Conservation (phyloP, 331 rosid species). For the Cydonia oblonga region DNA sequence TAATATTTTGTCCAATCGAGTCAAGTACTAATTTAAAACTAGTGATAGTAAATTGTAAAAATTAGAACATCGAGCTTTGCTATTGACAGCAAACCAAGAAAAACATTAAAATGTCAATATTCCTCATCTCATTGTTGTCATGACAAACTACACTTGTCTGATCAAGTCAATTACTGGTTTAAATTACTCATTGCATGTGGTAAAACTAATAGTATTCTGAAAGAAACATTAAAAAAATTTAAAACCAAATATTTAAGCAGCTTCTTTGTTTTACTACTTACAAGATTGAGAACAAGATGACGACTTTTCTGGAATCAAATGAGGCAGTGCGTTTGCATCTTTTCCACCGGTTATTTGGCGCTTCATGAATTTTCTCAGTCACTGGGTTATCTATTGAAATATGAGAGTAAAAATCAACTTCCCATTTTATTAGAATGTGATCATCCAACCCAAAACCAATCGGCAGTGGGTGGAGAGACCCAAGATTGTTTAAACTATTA, state of each 20-base stretch:
- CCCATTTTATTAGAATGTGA: not conserved
- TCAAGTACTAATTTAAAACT: not conserved
- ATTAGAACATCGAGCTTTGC: not conserved
- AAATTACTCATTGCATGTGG: not conserved
- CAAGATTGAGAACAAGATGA: slow-evolving; percentile 43
- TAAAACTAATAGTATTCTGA: not conserved
- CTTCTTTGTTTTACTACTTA: slow-evolving; percentile 15
- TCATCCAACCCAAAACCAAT: not conserved
- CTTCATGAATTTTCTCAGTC: slow-evolving; percentile 32
- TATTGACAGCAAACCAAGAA: not conserved
- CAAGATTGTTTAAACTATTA: not conserved
- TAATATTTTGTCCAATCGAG: not conserved
- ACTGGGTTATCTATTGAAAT: slow-evolving; percentile 23
- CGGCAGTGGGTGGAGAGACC: not conserved
- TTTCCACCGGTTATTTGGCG: slow-evolving; percentile 32
- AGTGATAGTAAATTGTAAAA: not conserved
- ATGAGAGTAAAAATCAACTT: not conserved
- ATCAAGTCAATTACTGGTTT: not conserved
- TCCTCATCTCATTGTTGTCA: not conserved
- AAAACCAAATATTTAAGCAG: not conserved
- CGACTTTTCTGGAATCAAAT: slow-evolving; percentile 43
- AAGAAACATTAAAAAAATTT: not conserved
- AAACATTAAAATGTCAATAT: not conserved
- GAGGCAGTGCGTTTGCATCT: slow-evolving; percentile 35
- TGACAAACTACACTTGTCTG: not conserved